Evolutionary conservation across 768 basidiomycete species (phyloP).

Genomic region (Exidia glandulosa): DNA sequence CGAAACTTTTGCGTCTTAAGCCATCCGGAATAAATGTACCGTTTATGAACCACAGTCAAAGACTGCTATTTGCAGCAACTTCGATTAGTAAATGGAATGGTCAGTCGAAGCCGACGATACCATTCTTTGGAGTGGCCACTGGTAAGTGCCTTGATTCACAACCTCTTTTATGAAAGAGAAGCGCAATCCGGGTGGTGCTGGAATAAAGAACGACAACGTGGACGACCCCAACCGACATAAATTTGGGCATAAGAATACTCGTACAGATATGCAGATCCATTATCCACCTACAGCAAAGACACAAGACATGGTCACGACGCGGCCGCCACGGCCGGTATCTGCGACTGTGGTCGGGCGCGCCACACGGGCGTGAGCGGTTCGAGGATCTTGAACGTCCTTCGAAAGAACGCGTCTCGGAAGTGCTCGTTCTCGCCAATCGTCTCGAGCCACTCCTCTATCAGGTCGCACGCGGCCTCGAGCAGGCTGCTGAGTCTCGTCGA

Average conservation of each 20-base stretch:
- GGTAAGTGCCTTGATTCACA: too few relatives aligned
- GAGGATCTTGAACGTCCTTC: not conserved
- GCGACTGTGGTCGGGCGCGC: not conserved
- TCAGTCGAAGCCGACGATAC: too few relatives aligned
- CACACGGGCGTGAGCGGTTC: not conserved
- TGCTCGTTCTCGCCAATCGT: slow-evolving; percentile 4
- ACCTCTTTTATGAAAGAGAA: not conserved
- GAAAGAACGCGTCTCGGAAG: not conserved
- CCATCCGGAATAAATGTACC: too few relatives aligned
- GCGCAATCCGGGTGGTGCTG: not conserved
- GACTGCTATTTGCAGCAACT: too few relatives aligned
- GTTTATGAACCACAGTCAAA: too few relatives aligned
- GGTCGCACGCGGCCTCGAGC: slow-evolving; percentile 45
- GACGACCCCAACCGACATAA: too few relatives aligned
- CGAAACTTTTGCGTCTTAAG: too few relatives aligned
- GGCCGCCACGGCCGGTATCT: too few relatives aligned
- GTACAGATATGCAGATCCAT: not conserved
- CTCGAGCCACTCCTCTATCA: slow-evolving; percentile 60
- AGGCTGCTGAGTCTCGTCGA: slow-evolving; percentile 58
- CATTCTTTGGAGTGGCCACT: too few relatives aligned
- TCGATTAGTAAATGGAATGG: too few relatives aligned
- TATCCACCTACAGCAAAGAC: not conserved
- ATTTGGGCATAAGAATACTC: not conserved
- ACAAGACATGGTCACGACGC: too few relatives aligned
- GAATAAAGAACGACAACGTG: not conserved